These are phyloP conservation scores for Solanum ossicruentum DNA, from an alignment of 257 asterid genomes.

Conservation along the genomic window DNA sequence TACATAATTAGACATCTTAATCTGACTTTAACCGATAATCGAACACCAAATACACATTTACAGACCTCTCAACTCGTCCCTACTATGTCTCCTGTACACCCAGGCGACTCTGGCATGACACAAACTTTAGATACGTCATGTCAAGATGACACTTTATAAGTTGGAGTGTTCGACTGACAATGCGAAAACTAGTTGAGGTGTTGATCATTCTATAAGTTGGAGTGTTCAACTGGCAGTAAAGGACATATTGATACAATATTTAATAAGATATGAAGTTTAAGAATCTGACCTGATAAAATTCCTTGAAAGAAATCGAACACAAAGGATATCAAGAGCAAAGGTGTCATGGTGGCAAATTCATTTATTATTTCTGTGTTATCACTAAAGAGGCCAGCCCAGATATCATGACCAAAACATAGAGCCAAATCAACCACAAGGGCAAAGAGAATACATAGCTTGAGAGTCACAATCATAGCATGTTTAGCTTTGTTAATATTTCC, in stretches of 20 bases:
- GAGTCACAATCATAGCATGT: constrained; percentile 52
- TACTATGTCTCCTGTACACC: background rate
- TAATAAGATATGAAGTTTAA: background rate
- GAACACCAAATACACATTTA: background rate
- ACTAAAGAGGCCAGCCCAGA: constrained; percentile 64
- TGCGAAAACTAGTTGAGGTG: background rate
- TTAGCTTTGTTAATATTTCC: constrained; percentile 52
- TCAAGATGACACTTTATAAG: background rate
- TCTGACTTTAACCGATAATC: background rate
- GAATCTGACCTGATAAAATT: constrained; percentile 43
- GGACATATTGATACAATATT: too few species aligned
- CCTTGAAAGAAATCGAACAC: constrained; percentile 52
- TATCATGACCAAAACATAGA: constrained; percentile 36
- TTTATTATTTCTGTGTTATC: constrained; percentile 31
- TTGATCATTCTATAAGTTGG: background rate
- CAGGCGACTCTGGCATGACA: background rate
- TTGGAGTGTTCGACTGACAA: background rate
- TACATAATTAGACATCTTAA: too few species aligned
- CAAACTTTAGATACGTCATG: background rate
- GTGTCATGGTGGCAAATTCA: constrained; percentile 51
- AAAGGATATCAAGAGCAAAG: constrained; percentile 45
- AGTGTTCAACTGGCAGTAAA: too few species aligned
- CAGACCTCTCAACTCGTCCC: background rate
- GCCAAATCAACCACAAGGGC: constrained; percentile 27
- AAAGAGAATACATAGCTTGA: constrained; percentile 35